Evolutionary conservation across 1,139 yeast species (phyloP).

Genomic region (Magnusiomyces clavatus): DNA sequence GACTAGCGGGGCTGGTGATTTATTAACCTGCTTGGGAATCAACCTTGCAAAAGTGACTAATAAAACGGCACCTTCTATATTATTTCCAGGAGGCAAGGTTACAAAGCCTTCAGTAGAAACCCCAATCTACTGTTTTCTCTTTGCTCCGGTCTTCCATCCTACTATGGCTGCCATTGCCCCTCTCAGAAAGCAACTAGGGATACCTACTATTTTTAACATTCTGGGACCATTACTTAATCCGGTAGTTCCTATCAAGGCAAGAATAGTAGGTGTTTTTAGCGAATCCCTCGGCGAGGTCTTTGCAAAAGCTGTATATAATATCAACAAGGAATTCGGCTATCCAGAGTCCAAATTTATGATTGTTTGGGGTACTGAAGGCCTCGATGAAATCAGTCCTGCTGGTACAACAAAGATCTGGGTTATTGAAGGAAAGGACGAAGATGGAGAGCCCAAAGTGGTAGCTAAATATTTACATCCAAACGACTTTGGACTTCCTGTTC

Average conservation of each 20-base stretch:
- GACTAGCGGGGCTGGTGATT: slow-evolving; percentile 87
- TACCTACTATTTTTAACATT: slow-evolving; percentile 89
- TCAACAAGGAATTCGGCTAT: slow-evolving; percentile 41
- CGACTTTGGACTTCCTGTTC: slow-evolving; percentile 69
- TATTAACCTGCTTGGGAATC: slow-evolving; percentile 68
- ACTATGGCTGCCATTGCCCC: slow-evolving; percentile 81
- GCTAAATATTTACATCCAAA: slow-evolving; percentile 44
- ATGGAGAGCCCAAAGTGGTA: slow-evolving; percentile 24
- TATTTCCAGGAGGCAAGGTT: slow-evolving; percentile 23
- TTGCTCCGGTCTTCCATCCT: slow-evolving; percentile 94
- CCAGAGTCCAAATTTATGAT: slow-evolving; percentile 56
- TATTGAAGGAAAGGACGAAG: slow-evolving; percentile 37
- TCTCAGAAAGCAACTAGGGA: slow-evolving; percentile 68
- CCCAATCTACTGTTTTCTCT: slow-evolving; percentile 63
- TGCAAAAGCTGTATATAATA: slow-evolving; percentile 65
- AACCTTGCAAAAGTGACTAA: slow-evolving; percentile 62
- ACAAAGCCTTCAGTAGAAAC: slow-evolving; percentile 16
- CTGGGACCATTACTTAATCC: slow-evolving; percentile 93
- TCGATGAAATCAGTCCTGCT: slow-evolving; percentile 88
- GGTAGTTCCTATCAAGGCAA: slow-evolving; percentile 59
- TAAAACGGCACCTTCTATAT: slow-evolving; percentile 56
- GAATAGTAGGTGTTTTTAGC: slow-evolving; percentile 84
- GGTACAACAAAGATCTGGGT: slow-evolving; percentile 80
- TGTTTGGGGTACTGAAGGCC: slow-evolving; percentile 84
- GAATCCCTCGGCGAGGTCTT: slow-evolving; percentile 72